A percentile compares a stretch with the other conserved stretches of the same genome.
These are phyloP conservation scores for Suillus paluster DNA, from an alignment of 768 basidiomycete species.

Conservation along the genomic window DNA sequence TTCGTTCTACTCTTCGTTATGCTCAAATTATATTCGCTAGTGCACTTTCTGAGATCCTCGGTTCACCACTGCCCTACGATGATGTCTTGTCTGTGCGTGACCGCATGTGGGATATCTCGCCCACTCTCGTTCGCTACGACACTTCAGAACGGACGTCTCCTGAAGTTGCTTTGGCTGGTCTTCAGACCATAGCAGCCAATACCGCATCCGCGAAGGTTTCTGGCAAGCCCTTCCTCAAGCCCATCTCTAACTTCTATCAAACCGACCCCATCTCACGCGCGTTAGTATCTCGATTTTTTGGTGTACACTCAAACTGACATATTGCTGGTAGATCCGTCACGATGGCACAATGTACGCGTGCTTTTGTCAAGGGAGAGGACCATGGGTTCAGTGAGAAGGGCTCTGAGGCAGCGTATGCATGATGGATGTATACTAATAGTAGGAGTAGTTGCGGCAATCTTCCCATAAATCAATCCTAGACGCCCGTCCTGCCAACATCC, in stretches of 20 bases:
- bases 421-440: constrained; percentile 16
- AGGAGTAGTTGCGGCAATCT: constrained; percentile 2
- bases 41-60: constrained; percentile 89
- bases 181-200: constrained; percentile 57
- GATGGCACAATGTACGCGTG: constrained; percentile 92
- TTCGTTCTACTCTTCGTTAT: neutral
- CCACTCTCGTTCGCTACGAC: constrained; percentile 87
- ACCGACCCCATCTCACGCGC: constrained; percentile 95
- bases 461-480: neutral
- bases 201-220: constrained; percentile 60
- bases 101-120: constrained; percentile 96
- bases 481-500: neutral
- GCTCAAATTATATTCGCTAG: constrained; percentile 40
- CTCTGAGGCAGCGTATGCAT: constrained; percentile 50
- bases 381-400: constrained; percentile 57
- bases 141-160: constrained; percentile 73
- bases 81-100: constrained; percentile 83
- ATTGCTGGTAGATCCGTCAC: constrained; percentile 72
- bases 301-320: constrained; percentile 5
- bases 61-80: constrained; percentile 84
- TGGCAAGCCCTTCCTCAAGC: constrained; percentile 71
- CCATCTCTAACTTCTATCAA: constrained; percentile 93
- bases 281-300: constrained; percentile 51
- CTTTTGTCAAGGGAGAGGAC: constrained; percentile 80
- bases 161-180: constrained; percentile 72